Evolutionary conservation across 2,329 filamentous ascomycete species (phyloP), one percentile per base, ranked within the genome.

Genomic region (Westerdykella ornata): DNA sequence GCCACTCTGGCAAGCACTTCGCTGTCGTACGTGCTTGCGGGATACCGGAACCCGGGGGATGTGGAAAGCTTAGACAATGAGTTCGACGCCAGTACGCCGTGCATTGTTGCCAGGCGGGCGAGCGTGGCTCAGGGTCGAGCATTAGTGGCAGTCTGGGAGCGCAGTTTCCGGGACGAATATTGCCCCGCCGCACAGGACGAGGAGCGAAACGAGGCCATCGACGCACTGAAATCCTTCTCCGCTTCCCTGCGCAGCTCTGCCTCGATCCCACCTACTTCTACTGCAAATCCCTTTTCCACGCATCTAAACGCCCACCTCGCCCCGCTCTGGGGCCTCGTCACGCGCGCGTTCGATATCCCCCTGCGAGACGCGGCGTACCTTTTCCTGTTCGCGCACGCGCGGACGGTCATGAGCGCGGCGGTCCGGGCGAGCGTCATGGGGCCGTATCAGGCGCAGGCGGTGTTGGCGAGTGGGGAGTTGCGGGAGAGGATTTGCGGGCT

Each of bases 341-440:
- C 79, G 20, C 67, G 68, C 2, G 68, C 82, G n/a, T 72, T 84
- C 1, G 77, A 76, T 0, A 68, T 90, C 31, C 70, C 68, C 2
- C 60, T 76, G 18, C 71, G 74, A 41, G 80, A 87, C 61, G 73
- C 84, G 16, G 81, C 82, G 1, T 88, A 88, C 61, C 70, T 89
- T 18, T 89, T 87, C 62, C 68, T 90, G 61, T 74, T 90, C 49
- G 78, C 80, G 45, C 86, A 90, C 65, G 80, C 82, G 43, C 85
- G 87, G 63, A 84, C 85, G 0, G 68, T 90, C 39, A 72, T 88
- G 37, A 86, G 82, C 32, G 86, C 86, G 1, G 86, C 81, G 0
- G 85, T 92, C 48, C 71, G 86, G 41, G 83, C 85, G 16, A 84
- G 82, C 55, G 76, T 88, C 50, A 80, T 90, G 65, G 86, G 86